Evolutionary conservation across 2,329 filamentous ascomycete genomes (phyloP).

Genomic region (Sphaerulina musiva): DNA sequence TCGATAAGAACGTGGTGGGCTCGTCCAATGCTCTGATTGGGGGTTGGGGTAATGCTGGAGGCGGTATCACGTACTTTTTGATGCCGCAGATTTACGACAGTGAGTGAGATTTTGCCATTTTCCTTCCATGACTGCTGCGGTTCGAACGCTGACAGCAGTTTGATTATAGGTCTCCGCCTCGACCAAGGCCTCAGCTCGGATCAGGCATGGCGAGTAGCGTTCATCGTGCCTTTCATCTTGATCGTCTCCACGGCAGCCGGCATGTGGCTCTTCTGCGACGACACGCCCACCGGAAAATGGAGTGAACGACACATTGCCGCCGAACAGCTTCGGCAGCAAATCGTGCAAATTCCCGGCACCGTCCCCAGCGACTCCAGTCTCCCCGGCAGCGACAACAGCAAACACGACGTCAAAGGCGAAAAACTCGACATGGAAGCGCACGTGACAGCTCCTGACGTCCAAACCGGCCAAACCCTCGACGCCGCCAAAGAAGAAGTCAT

Average conservation of each 20-base stretch:
- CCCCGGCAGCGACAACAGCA: slow-evolving; percentile 41
- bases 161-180: slow-evolving; percentile 47
- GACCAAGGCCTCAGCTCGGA: slow-evolving; percentile 55
- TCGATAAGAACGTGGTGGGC: slow-evolving; percentile 84
- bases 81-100: slow-evolving; percentile 84
- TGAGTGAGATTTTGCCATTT: not conserved
- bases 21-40: slow-evolving; percentile 79
- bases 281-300: slow-evolving; percentile 77
- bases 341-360: slow-evolving; percentile 34
- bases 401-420: slow-evolving; percentile 41
- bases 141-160: not conserved
- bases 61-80: slow-evolving; percentile 85
- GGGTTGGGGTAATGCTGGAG: slow-evolving; percentile 79
- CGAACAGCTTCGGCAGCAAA: slow-evolving; percentile 42
- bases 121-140: not conserved
- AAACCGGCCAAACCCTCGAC: slow-evolving; percentile 48
- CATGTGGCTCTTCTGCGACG: slow-evolving; percentile 67
- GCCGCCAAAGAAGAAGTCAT: slow-evolving; percentile 55
- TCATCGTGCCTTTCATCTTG: slow-evolving; percentile 74
- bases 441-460: slow-evolving; percentile 28
- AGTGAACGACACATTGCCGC: slow-evolving; percentile 58
- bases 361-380: slow-evolving; percentile 13
- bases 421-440: slow-evolving; percentile 23
- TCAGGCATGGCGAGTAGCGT: slow-evolving; percentile 75
- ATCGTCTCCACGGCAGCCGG: slow-evolving; percentile 59